Evolutionary conservation across 176 grass and related monocot species (phyloP).

Genomic region (Hsuehochloa calcarea): DNA sequence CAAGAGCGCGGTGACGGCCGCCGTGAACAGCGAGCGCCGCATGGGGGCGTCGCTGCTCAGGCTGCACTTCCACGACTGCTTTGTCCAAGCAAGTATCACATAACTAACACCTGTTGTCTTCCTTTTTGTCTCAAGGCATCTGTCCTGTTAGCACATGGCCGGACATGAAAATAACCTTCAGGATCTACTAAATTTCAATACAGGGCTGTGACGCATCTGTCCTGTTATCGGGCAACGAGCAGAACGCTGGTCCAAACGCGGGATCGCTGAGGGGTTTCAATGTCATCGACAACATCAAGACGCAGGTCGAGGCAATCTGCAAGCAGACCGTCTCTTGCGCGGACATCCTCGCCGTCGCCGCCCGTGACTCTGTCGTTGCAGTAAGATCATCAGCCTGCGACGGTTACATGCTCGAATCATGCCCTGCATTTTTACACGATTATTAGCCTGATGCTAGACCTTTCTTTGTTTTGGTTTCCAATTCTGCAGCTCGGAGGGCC

Average conservation of each 20-base stretch:
- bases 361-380: conserved; percentile 63
- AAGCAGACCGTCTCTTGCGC: conserved; percentile 71
- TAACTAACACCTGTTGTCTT: background rate
- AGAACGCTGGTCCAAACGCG: background rate
- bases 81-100: conserved; percentile 61
- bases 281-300: conserved; percentile 60
- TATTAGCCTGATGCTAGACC: too few species aligned
- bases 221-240: conserved; percentile 30
- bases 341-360: conserved; percentile 67
- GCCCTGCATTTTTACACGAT: too few species aligned
- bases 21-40: conserved; percentile 42
- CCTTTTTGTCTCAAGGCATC: background rate
- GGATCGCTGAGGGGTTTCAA: conserved; percentile 14
- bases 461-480: background rate
- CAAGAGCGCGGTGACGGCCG: conserved; percentile 45
- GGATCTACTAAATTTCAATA: background rate
- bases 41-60: conserved; percentile 78
- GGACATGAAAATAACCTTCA: background rate
- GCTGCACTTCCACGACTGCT: conserved; percentile 95
- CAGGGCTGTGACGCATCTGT: conserved; percentile 78
- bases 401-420: background rate
- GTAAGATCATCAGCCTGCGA: background rate
- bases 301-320: conserved; percentile 58
- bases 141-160: too few species aligned
- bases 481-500: conserved; percentile 50